Evolutionary conservation across 2,329 filamentous ascomycete genomes (phyloP).

Genomic region (Ophiostoma himal-ulmi): DNA sequence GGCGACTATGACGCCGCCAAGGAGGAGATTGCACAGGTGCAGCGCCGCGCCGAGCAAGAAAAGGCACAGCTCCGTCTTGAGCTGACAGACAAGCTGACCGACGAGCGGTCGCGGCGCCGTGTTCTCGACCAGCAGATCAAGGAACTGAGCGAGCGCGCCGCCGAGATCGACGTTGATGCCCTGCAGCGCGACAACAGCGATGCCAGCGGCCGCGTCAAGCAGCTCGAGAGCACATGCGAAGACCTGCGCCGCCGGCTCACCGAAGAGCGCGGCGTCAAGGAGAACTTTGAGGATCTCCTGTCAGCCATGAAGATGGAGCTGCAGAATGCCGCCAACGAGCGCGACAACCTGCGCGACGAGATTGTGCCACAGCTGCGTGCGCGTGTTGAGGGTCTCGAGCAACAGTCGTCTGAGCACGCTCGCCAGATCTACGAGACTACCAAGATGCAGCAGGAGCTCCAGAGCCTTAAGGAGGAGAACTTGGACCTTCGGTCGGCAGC

Average conservation of each 20-base stretch:
- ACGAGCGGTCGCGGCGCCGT: conserved; percentile 71
- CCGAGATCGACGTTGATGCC: conserved; percentile 52
- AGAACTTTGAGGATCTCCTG: conserved; percentile 89
- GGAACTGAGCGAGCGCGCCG: conserved; percentile 70
- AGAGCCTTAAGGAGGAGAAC: conserved; percentile 51
- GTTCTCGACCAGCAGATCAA: conserved; percentile 79
- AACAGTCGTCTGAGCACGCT: conserved; percentile 65
- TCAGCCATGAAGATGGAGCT: conserved; percentile 78
- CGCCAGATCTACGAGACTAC: conserved; percentile 72
- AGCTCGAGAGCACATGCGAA: conserved; percentile 75
- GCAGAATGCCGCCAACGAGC: conserved; percentile 74
- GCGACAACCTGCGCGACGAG: conserved; percentile 86
- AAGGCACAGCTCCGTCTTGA: conserved; percentile 81
- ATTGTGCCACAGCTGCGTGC: conserved; percentile 72
- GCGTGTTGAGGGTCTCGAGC: conserved; percentile 71
- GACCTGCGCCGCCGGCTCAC: conserved; percentile 73
- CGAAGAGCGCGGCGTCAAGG: conserved; percentile 81
- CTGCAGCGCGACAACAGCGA: conserved; percentile 34
- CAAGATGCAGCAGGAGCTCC: conserved; percentile 81
- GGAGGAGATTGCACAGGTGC: conserved; percentile 74
- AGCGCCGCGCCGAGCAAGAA: conserved; percentile 82
- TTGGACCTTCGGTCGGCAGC: conserved; percentile 13
- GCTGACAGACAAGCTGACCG: conserved; percentile 77
- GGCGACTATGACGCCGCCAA: conserved; percentile 58
- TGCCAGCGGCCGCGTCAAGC: conserved; percentile 58